phyloP scores from a whole-genome alignment of 768 basidiomycete genomes.

The Macrolepiota dolichaula region DNA sequence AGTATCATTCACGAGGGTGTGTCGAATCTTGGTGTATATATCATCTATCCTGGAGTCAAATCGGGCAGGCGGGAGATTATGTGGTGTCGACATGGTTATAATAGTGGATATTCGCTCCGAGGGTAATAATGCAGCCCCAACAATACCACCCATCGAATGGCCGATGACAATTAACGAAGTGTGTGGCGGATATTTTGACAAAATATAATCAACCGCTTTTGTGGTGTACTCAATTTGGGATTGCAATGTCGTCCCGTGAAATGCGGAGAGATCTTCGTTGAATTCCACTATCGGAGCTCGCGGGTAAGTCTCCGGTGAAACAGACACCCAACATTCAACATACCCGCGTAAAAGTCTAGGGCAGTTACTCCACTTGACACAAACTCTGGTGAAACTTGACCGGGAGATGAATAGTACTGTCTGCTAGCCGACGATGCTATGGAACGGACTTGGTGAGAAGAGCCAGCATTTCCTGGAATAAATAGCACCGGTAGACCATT shows the following conservation, averaged over 20 bases:
- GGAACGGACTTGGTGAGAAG: conserved; percentile 88
- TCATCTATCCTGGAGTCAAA: conserved; percentile 78
- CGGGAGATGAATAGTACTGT: conserved; percentile 70
- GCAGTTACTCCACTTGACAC: conserved; percentile 42
- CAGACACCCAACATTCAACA: not conserved
- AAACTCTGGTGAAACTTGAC: conserved; percentile 52
- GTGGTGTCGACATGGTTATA: conserved; percentile 96
- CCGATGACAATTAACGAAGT: conserved; percentile 77
- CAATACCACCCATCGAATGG: conserved; percentile 97
- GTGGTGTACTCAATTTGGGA: conserved; percentile 77
- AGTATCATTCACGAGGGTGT: conserved; percentile 36
- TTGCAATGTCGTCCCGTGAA: conserved; percentile 86
- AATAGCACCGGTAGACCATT: conserved; percentile 87
- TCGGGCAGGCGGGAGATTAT: conserved; percentile 81
- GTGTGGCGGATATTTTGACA: conserved; percentile 65
- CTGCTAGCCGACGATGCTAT: conserved; percentile 89
- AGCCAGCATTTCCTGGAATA: conserved; percentile 96
- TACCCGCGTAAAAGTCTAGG: conserved; percentile 87
- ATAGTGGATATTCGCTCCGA: conserved; percentile 66
- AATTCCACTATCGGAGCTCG: conserved; percentile 66
- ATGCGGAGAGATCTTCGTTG: conserved; percentile 95
- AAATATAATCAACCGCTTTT: conserved; percentile 70
- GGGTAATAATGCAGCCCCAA: conserved; percentile 77
- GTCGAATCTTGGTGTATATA: conserved; percentile 55
- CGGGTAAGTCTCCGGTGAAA: not conserved